Evolutionary conservation across 2,329 filamentous ascomycete genomes (phyloP), one percentile per base, ranked within the genome.

Genomic region (Bipolaris cookei): DNA sequence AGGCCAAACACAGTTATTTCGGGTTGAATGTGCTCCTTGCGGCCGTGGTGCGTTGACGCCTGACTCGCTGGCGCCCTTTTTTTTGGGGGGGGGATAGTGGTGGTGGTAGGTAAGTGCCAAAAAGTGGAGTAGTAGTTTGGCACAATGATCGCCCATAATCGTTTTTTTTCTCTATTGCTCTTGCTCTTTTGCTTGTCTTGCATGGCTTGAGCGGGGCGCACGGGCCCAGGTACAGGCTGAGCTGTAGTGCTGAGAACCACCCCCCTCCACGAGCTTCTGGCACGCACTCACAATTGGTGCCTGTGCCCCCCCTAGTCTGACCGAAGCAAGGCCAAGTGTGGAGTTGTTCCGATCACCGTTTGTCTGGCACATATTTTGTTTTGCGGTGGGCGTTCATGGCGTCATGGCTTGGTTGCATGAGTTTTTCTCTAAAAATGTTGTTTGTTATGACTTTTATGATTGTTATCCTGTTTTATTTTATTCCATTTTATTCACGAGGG

Each of bases 11-110:
- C 65, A 79, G 77, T 62, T 79, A 78, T 73, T 76, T 78, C 56
- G 73, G 71, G 58, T 46, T 76, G 41, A 77, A 77, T 74, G 69
- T 69, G 60, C 57, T 79, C 44, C 73, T 81, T 61, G 77, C 77
- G 52, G 75, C 67, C 50, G 55, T 75, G 34, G 69, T 68, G 65
- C 63, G 64, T 58, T 76, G 71, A 76, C 59, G 58, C 58, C 60
- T 57, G 62, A 61, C 51, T 51, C 51, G 59, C 44, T 39, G 34
- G 48, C 16, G 42, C 35, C 28, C 38, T 35, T 34, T 25, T 30
- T 13, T 10, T 4, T 30, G 28, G 28, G 10, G 4, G 28, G 28
- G 4, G n/a, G n/a, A n/a, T n/a, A n/a, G n/a, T n/a, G n/a, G n/a
- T n/a, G n/a, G 10, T 21, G 21, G 21, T 21, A 4, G 21, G 21